Percentiles rank a stretch among this genome's conserved stretches.
Evolutionary conservation across 371 early-diverging fungal genomes (phyloP).

Genomic region (Batrachochytrium dendrobatidis): DNA sequence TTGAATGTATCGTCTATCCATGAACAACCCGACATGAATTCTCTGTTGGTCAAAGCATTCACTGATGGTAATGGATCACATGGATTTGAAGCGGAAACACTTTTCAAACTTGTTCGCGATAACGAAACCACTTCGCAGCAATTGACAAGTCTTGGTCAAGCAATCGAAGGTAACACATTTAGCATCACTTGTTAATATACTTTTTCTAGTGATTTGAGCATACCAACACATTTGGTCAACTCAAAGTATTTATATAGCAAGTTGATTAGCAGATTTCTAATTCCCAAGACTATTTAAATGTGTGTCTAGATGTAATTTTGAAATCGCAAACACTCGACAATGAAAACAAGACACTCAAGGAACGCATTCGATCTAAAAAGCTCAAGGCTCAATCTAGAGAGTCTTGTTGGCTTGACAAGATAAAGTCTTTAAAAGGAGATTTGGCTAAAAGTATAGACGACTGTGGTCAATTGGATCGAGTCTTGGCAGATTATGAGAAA

Average conservation of each 20-base stretch:
- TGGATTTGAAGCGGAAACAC: constrained; percentile 5
- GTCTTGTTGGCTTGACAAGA: constrained; percentile 15
- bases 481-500: constrained; percentile 17
- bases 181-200: neutral
- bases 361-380: neutral
- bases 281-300: neutral
- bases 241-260: neutral
- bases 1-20: neutral
- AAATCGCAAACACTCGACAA: neutral
- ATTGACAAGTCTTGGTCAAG: constrained; percentile 8
- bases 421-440: constrained; percentile 9
- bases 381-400: constrained; percentile 15
- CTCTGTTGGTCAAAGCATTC: neutral
- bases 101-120: constrained; percentile 9
- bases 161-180: constrained; percentile 16
- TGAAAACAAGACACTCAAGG: neutral
- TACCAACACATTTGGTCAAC: neutral
- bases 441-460: constrained; percentile 3
- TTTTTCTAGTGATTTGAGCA: neutral
- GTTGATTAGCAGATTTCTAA: neutral
- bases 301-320: neutral
- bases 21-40: neutral
- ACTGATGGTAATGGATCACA: no score
- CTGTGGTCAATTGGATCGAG: constrained; percentile 12
- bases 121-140: constrained; percentile 15